Evolutionary conservation across 305 asterid genomes (phyloP).

Genomic region (Fraxinus nigra): DNA sequence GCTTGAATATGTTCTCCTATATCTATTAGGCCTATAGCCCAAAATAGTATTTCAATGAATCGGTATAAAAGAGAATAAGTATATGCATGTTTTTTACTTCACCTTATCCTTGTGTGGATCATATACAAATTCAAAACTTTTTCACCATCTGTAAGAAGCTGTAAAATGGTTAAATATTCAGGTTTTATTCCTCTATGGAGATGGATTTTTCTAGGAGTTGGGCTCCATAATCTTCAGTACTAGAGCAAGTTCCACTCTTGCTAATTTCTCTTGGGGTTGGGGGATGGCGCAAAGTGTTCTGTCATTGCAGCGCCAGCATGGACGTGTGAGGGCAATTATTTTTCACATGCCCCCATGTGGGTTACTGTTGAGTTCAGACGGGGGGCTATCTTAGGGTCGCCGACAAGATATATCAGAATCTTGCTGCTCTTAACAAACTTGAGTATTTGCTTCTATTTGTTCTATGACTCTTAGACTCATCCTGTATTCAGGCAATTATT

Average conservation of each 20-base stretch:
- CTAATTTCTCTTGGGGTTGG: background rate
- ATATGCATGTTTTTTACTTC: background rate
- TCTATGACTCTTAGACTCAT: background rate
- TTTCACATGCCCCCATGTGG: background rate
- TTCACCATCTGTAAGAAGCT: background rate
- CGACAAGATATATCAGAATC: background rate
- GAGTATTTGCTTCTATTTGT: background rate
- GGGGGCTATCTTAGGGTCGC: background rate
- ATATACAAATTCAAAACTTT: background rate
- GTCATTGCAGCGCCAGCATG: constrained; percentile 8
- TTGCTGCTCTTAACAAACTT: background rate
- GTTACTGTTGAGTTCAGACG: background rate
- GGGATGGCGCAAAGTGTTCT: constrained; percentile 7
- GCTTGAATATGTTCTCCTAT: background rate
- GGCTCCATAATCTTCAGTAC: background rate
- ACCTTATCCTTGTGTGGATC: background rate
- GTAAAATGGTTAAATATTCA: background rate
- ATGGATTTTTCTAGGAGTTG: background rate
- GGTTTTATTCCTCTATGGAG: background rate
- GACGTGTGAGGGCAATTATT: constrained; percentile 10
- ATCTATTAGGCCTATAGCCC: background rate
- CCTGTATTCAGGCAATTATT: background rate
- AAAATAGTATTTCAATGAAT: background rate
- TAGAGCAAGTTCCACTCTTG: background rate
- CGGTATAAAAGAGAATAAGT: background rate